Percentiles rank a stretch among this genome's conserved stretches.
Evolutionary conservation across 2,329 filamentous ascomycete species (phyloP).

Genomic region (Coniosporium tulheliwenetii): DNA sequence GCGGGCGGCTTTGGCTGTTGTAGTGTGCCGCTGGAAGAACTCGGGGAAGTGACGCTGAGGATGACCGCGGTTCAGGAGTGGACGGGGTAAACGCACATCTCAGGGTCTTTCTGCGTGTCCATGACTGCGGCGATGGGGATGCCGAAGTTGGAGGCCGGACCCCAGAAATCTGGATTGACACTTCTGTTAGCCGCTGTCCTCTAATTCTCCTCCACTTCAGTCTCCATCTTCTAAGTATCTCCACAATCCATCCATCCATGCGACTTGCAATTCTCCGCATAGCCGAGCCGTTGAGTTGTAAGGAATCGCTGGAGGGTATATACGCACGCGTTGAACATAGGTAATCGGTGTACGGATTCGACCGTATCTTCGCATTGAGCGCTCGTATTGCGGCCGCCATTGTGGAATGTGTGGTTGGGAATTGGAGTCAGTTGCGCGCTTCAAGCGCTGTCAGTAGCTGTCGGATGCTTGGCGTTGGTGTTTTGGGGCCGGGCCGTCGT

Average conservation of each 20-base stretch:
- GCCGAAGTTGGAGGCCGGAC: slow-evolving; percentile 36
- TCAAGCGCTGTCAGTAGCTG: too few species aligned
- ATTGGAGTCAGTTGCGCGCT: background rate
- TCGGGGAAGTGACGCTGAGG: background rate
- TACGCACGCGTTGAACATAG: slow-evolving; percentile 37
- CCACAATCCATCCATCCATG: background rate
- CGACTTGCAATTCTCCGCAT: too few species aligned
- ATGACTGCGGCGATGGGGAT: slow-evolving; percentile 37
- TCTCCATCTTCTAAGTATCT: background rate
- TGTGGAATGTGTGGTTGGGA: slow-evolving; percentile 2
- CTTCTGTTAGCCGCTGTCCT: background rate
- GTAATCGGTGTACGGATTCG: slow-evolving; percentile 33
- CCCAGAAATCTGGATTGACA: slow-evolving; percentile 32
- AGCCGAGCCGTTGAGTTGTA: slow-evolving; percentile 2
- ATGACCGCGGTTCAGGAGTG: background rate
- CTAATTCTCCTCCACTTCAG: background rate
- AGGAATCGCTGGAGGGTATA: slow-evolving; percentile 1
- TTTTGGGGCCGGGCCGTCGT: too few species aligned
- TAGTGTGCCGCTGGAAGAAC: too few species aligned
- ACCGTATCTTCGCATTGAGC: slow-evolving; percentile 35
- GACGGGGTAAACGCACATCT: slow-evolving; percentile 24
- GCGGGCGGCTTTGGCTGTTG: too few species aligned
- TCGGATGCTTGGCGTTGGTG: too few species aligned
- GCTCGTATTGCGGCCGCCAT: slow-evolving; percentile 40
- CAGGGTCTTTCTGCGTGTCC: slow-evolving; percentile 37